These are phyloP conservation scores for Fusarium subtropicale DNA, from an alignment of 2,329 filamentous ascomycete species.

Conservation along the genomic window DNA sequence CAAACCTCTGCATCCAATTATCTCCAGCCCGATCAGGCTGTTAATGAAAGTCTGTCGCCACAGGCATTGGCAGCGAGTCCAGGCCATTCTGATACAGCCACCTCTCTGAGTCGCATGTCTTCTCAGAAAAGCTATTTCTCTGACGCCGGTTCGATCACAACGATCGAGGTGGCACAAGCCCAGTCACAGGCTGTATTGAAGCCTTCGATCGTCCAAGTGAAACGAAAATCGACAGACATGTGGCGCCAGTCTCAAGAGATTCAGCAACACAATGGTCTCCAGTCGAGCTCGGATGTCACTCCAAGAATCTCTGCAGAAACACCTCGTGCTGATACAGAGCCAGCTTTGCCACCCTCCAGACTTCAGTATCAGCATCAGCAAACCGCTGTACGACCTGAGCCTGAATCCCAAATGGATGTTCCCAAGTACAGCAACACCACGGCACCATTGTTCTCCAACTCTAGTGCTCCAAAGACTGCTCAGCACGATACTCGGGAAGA, in stretches of 20 bases:
- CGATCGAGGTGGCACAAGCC: constrained; percentile 44
- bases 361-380: constrained; percentile 24
- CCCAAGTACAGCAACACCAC: neutral
- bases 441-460: constrained; percentile 25
- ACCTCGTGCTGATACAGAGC: constrained; percentile 1
- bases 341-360: neutral
- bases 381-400: neutral
- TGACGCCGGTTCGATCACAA: constrained; percentile 43
- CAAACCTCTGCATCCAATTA: neutral
- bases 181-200: constrained; percentile 43
- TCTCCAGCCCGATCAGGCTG: neutral
- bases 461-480: constrained; percentile 4
- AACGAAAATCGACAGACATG: constrained; percentile 42
- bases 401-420: neutral
- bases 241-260: constrained; percentile 28
- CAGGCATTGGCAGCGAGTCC: constrained; percentile 32
- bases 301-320: constrained; percentile 22
- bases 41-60: neutral
- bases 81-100: constrained; percentile 21
- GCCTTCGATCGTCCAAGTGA: constrained; percentile 44
- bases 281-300: constrained; percentile 22
- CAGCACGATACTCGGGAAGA: constrained; percentile 7
- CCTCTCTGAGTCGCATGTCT: constrained; percentile 30
- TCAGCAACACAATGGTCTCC: constrained; percentile 4
- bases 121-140: constrained; percentile 39